Evolutionary conservation across 768 basidiomycete species (phyloP).

Genomic region (Lentinula guzmanii): DNA sequence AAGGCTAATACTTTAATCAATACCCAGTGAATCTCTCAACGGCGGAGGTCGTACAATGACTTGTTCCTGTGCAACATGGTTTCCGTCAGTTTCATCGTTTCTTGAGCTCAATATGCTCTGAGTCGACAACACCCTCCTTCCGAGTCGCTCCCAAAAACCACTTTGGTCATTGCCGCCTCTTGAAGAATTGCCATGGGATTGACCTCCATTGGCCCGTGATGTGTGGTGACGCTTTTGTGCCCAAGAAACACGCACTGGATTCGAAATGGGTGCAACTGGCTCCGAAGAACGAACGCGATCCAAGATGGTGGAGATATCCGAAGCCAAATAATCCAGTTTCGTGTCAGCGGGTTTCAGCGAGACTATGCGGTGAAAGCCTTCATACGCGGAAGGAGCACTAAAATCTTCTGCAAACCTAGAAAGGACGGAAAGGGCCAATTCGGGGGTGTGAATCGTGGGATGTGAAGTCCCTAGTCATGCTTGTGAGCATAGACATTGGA

Average conservation of each 20-base stretch:
- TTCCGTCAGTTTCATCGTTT: neutral
- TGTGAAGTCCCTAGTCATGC: conserved; percentile 52
- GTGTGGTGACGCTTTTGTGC: neutral
- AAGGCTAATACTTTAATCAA: conserved; percentile 2
- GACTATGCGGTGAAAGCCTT: conserved; percentile 63
- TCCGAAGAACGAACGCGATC: neutral
- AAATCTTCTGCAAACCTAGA: conserved; percentile 61
- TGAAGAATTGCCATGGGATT: too few species aligned
- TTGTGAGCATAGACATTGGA: neutral
- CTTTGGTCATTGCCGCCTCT: neutral
- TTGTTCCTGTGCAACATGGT: neutral
- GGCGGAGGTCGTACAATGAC: neutral
- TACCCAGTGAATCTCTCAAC: neutral
- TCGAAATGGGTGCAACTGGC: neutral
- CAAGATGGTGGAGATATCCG: neutral
- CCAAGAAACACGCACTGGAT: neutral
- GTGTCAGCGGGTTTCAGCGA: conserved; percentile 34
- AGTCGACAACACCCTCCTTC: neutral
- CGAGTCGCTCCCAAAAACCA: neutral
- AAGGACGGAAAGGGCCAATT: conserved; percentile 55
- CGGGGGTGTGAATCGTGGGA: conserved; percentile 66
- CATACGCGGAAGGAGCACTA: conserved; percentile 43
- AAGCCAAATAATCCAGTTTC: conserved; percentile 6
- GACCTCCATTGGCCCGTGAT: neutral
- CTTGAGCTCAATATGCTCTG: neutral